Conservation (phyloP, 1,284 basidiomycete species). For the Trametes versicolor region DNA sequence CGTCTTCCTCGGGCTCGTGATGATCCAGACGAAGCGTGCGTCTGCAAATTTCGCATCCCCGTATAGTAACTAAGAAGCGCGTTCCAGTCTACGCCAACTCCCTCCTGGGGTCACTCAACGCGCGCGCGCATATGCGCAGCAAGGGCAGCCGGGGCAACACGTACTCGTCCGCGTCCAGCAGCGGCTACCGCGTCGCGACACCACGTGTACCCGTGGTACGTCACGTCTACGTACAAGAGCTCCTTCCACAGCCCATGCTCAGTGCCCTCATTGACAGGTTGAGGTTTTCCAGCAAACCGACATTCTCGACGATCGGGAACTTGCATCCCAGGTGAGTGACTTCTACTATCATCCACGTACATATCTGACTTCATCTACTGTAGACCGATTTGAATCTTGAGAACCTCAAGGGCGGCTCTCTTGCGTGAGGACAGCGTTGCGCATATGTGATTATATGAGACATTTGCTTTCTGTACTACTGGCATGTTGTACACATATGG, state of each 20-base stretch:
- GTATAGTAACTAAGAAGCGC: background rate
- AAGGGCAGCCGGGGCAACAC: slow-evolving; percentile 5
- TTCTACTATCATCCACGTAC: background rate
- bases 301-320: slow-evolving; percentile 16
- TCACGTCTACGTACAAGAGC: background rate
- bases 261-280: slow-evolving; percentile 1
- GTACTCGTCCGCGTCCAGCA: slow-evolving; percentile 12
- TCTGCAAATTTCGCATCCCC: background rate
- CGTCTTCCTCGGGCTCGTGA: slow-evolving; percentile 33
- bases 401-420: slow-evolving; percentile 14
- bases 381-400: slow-evolving; percentile 14
- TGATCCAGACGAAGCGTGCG: slow-evolving; percentile 32
- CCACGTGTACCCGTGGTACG: slow-evolving; percentile 26
- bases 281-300: slow-evolving; percentile 24
- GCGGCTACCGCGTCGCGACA: slow-evolving; percentile 11
- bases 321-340: background rate
- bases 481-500: background rate
- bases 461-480: slow-evolving; percentile 1
- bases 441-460: background rate
- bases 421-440: slow-evolving; percentile 5
- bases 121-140: slow-evolving; percentile 32
- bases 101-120: slow-evolving; percentile 33
- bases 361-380: background rate
- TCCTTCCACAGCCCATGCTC: background rate
- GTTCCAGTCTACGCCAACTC: slow-evolving; percentile 33